Base-by-base conservation (phyloP, 2,329 filamentous ascomycete genomes). In the Colletotrichum sp. region DNA sequence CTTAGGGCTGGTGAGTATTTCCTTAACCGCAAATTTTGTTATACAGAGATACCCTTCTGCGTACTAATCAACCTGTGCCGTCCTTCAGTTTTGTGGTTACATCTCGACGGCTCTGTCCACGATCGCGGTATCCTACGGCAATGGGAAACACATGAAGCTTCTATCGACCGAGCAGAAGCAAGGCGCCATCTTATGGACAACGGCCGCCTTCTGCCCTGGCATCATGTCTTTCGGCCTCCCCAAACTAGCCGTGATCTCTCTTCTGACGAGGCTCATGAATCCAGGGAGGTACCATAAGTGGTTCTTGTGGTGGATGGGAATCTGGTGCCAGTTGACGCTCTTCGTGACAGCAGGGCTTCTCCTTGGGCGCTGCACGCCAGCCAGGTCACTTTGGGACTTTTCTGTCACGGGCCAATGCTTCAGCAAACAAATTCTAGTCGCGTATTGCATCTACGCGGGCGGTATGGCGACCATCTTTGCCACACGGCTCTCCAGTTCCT, bases 231-330 rank as follows among this genome's bases (percentile, higher is more conserved):
- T 88, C 64, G 82, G 78, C 3, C 70, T 87, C 0, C 86, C 86
- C 2, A 88, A 88, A 78, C 80, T 88, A 6, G 86, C 85, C 26
- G 86, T 86, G 44, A 82, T 87, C 15, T 79, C 81, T 5, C 81
- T 88, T 4, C 79, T 88, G 6, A 81, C 80, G 5, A 81, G 83
- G 7, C 80, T 84, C 82, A 67, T 64, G 60, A 64, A 39, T 36
- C 60, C 60, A 79, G 80, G 60, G 7, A 64, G 34, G 6, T 62
- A 64, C 5, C 60, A 64, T 30, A 64, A 80, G 60, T 64, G 60
- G 60, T 39, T 64, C n/a, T 32, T 64, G 60, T 64, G 60, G 60
- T 64, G 60, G 60, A 64, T 64, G 60, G 60, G 18, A 16, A 39
- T 64, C 6, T 64, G 60, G 60, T 64, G 60, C 7, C 60, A 64